Evolutionary conservation across 805 yeast genomes (phyloP), one percentile per base, ranked within the genome.

Genomic region (Ogataea allantospora): DNA sequence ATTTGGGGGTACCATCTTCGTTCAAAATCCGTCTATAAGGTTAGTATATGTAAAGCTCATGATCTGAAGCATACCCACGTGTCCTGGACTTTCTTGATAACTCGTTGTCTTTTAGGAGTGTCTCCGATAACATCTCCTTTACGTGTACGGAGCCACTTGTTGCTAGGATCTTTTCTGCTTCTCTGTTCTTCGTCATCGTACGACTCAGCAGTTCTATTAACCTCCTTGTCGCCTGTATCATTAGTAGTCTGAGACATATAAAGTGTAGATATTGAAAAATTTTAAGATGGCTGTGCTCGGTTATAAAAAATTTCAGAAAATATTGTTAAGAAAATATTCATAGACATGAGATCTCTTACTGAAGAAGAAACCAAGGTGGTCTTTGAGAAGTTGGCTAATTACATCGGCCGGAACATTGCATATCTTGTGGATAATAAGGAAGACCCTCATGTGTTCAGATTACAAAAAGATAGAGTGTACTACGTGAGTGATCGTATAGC

Each of bases 341-440:
- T 22, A 15, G 16, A 20, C 9, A 15, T 91, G 99, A 83, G 99
- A 73, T 87, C 88, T 34, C 74, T 91, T 50, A 91, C 98, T 48
- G 99, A 91, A 61, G 96, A 88, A 62, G 99, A 93, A 62, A 91
- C 99, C 28, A 88, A 85, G 62, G 91, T 83, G 12, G 95, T 93
- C 27, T 91, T 93, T 62, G 98, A 93, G 59, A 93, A 93, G 66
- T 75, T 93, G 40, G 97, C 98, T 44, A 91, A 84, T 62, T 93
- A 93, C 57, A 86, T 93, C 50, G 99, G 99, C n/a, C 75, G 96
- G 62, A 93, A 91, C 64, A 91, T 93, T 41, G 79, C 95, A 5
- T 80, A 80, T 45, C 68, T 93, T 42, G 87, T 93, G 42, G 95
- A 91, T 54, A 83, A 88, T 57, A 77, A 78, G 35, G 83, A 83